Base-by-base conservation (phyloP, 495 filamentous ascomycete genomes). In the Pseudevernia furfuracea region DNA sequence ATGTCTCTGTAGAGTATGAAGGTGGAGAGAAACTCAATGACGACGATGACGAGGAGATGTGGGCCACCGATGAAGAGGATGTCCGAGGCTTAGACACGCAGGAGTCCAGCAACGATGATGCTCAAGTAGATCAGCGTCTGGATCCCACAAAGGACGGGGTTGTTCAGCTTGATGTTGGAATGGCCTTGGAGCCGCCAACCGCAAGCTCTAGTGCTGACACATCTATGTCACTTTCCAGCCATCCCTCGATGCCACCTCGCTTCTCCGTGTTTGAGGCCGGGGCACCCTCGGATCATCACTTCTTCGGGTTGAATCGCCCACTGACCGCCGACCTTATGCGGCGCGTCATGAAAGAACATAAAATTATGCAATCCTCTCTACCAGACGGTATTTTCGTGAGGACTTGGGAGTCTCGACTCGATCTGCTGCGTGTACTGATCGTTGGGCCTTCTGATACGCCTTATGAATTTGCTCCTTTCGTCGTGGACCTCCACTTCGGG, bases 401-500 rank as follows among this genome's bases (percentile, higher is more conserved):
- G 25, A 80, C 82, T 9, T 87, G 82, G 82, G 83, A 85, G 63
- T 76, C 76, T 8, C 73, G 81, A 39, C 75, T 86, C 30, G 83
- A 87, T 67, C 74, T 86, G 23, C 59, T 86, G 19, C 80, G 84
- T 23, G 78, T 84, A 21, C 68, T 87, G 14, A 83, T 87, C 38
- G 70, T 87, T 59, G 85, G 84, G 5, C 82, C 84, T 5, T 67
- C 73, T 19, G 82, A 82, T 56, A 87, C 84, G 4, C 84, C 84
- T 12, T 87, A 87, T 66, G 85, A 83, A 66, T 74, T 80, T 67
- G 82, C 82, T 2, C 85, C 85, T 9, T 86, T 85, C 69, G 66
- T 87, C 28, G 77, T 87, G 62, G 84, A 87, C 71, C 72, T 86
- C 38, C 71, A 81, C 59, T 77, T 86, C 53, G 67, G 68, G 9